phyloP scores from a whole-genome alignment of 148 eudicot genomes.

The Vaccinium myrtillus region DNA sequence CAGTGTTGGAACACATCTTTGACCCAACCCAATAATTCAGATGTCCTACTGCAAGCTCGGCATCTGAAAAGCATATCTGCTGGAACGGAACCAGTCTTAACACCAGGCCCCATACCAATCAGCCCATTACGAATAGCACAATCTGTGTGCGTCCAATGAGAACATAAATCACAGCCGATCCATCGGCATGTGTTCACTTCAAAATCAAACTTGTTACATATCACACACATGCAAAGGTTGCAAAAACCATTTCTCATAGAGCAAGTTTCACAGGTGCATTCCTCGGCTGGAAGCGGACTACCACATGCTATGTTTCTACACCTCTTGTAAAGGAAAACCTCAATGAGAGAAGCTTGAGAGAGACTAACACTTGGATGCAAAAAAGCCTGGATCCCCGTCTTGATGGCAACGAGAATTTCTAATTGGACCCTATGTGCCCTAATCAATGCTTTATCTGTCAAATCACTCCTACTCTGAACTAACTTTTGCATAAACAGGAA shows the following conservation, averaged over 20 bases:
- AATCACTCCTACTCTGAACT: constrained; percentile 51
- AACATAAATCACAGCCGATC: constrained; percentile 69
- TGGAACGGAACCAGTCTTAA: constrained; percentile 33
- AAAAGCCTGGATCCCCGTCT: constrained; percentile 74
- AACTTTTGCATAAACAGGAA: constrained; percentile 50
- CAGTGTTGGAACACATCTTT: constrained; percentile 68
- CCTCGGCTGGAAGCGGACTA: constrained; percentile 59
- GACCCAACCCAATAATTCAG: constrained; percentile 71
- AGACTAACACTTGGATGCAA: constrained; percentile 64
- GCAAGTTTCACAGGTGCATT: constrained; percentile 59
- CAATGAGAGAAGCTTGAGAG: constrained; percentile 62
- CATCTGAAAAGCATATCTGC: constrained; percentile 67
- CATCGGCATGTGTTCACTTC: constrained; percentile 77
- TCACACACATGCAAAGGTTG: constrained; percentile 71
- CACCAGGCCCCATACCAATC: constrained; percentile 52
- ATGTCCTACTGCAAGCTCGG: constrained; percentile 59
- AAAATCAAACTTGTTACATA: constrained; percentile 75
- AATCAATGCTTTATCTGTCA: constrained; percentile 43
- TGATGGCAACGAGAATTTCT: constrained; percentile 59
- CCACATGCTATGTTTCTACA: constrained; percentile 76
- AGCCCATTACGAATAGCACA: constrained; percentile 70
- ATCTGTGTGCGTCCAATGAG: constrained; percentile 77
- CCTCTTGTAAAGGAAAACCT: constrained; percentile 55
- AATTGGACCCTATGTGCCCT: constrained; percentile 56
- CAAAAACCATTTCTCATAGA: constrained; percentile 64